Base-by-base conservation (phyloP, 768 basidiomycete species). In the Rhizopogon sp. region DNA sequence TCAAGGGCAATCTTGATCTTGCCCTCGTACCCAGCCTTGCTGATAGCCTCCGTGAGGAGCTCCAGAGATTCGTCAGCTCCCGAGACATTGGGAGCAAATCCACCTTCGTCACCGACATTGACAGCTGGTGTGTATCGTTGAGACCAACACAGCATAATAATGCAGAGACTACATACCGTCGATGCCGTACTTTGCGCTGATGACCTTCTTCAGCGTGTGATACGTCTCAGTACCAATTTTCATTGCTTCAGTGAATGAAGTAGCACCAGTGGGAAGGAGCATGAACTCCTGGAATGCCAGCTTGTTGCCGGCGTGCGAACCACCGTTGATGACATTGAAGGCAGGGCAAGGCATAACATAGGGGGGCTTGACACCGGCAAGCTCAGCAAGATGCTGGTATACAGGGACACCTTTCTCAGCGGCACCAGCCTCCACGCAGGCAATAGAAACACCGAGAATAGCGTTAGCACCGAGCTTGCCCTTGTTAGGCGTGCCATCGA, bases 201-300 rank as follows among this genome's bases (percentile, higher is more conserved):
- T 99, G 69, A 99, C 95, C 80, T 94, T 97, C 83, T 99, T 99
- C 69, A 98, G 80, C 61, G 88, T 90, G 80, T 97, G 94, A 78
- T 97, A 97, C 22, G 92, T 95, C 77, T 99, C 97, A 9, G 95
- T 90, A 58, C 97, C 97, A 57, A 96, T 94, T 78, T 98, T 96
- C 87, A 99, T 87, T 55, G 97, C 94, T 79, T 99, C 95, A 33
- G 90, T 85, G 82, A 98, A 99, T 56, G 81, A 81, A 16, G 79
- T 64, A 50, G 97, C 97, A 51, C 95, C 96, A 58, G 93, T 95
- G 58, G 97, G 96, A 59, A 98, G 82, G 63, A 99, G 82, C 97
- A 99, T 98, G 81, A 99, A 99, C 76, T 99, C 97, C 76, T 99
- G 97, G 91, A 98, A 99, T 39, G 97, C 97, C 60, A 99, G 90